Evolutionary conservation across 2,329 filamentous ascomycete genomes (phyloP), one percentile per base, ranked within the genome.

Genomic region (Purpureocillium lavendulum): DNA sequence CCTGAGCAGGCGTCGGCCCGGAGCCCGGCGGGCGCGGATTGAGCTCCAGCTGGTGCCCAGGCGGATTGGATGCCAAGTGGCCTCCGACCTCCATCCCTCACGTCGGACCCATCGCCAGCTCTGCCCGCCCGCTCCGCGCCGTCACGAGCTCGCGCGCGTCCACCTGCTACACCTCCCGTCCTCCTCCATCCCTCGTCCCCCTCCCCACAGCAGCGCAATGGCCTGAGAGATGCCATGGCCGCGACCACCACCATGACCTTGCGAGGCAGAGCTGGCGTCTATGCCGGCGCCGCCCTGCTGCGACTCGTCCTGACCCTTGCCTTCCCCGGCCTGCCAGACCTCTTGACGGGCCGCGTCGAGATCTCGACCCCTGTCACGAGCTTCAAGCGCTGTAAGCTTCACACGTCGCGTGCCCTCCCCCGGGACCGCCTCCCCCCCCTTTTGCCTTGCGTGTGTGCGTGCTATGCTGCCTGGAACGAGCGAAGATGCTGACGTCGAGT

Each of bases 341-440:
- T 95, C 46, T 73, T 98, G 46, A 92, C 87, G 15, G 85, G 84
- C 48, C 84, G 92, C 57, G 92, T 96, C 53, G 92, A 98, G 70
- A 84, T 98, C 55, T 96, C 92, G 33, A 98, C 92, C 16, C 90
- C 92, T 30, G 84, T 97, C 35, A 96, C 87, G 52, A 95, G 90
- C 75, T 98, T 96, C 76, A 97, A 97, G 70, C 79, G 92, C 77
- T 71, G 89, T 94, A 73, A 62, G 83, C 64, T 32, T 37, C 15
- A 35, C 33, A 36, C 36, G 32, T 21, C 26, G 17, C 36, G 26
- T 26, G 21, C 21, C n/a, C n/a, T n/a, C n/a, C n/a, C n/a, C n/a
- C n/a, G n/a, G n/a, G n/a, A n/a, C n/a, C n/a, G n/a, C n/a, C n/a
- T n/a, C n/a, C n/a, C n/a, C n/a, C n/a, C n/a, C n/a, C n/a, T n/a